Percentiles rank a stretch among this genome's conserved stretches.
Evolutionary conservation across 1,284 basidiomycete genomes (phyloP).

Genomic region (Stereum hirsutum): DNA sequence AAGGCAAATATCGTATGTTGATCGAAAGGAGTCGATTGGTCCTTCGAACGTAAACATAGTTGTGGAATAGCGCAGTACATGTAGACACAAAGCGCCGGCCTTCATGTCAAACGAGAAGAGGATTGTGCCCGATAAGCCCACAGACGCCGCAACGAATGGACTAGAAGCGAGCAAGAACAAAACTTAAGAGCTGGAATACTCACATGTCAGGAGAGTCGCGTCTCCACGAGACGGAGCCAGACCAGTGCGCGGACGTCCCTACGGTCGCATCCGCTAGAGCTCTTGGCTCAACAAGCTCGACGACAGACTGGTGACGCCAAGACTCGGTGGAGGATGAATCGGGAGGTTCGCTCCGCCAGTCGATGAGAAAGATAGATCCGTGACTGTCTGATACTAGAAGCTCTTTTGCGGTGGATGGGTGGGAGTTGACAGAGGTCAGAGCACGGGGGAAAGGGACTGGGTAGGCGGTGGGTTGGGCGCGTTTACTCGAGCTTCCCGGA

Average conservation of each 20-base stretch:
- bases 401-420: slow-evolving; percentile 64
- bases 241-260: slow-evolving; percentile 22
- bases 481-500: slow-evolving; percentile 17
- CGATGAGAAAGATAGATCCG: slow-evolving; percentile 64
- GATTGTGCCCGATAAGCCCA: no score
- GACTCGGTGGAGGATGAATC: slow-evolving; percentile 11
- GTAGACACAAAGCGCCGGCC: no score
- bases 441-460: slow-evolving; percentile 64
- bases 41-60: no score
- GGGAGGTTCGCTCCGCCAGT: slow-evolving; percentile 66
- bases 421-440: slow-evolving; percentile 57
- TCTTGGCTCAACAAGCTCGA: slow-evolving; percentile 65
- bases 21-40: no score
- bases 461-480: slow-evolving; percentile 65
- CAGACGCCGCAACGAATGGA: no score
- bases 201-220: slow-evolving; percentile 62
- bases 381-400: slow-evolving; percentile 66
- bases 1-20: no score
- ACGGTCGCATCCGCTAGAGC: slow-evolving; percentile 42
- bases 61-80: no score
- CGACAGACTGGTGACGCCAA: slow-evolving; percentile 29
- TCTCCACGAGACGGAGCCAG: slow-evolving; percentile 60
- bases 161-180: no score
- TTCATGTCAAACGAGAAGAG: no score
- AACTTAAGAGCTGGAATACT: slow-evolving; percentile 17